phyloP scores from a whole-genome alignment of 2,329 filamentous ascomycete genomes.

The Westerdykella ornata region DNA sequence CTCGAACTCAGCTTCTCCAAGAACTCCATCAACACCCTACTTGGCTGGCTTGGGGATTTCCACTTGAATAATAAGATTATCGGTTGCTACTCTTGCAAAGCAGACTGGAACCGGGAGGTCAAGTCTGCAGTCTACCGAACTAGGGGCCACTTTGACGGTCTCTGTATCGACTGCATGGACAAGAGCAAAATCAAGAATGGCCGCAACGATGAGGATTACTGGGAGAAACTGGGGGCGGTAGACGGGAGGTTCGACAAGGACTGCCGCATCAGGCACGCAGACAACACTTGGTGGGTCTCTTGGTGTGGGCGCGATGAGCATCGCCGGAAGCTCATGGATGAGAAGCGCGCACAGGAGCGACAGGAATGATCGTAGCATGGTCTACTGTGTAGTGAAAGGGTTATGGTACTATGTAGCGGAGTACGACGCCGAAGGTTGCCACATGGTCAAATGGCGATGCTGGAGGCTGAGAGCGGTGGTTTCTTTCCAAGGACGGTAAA shows the following conservation, averaged over 20 bases:
- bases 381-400: too few species aligned
- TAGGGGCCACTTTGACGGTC: constrained; percentile 21
- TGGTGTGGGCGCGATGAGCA: constrained; percentile 18
- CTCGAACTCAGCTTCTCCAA: constrained; percentile 12
- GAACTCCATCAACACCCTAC: constrained; percentile 8
- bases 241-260: constrained; percentile 19
- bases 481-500: too few species aligned
- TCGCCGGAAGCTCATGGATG: constrained; percentile 11
- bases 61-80: background rate
- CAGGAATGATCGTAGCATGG: too few species aligned
- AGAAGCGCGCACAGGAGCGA: too few species aligned
- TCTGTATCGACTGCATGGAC: constrained; percentile 31
- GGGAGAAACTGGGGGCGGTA: constrained; percentile 9
- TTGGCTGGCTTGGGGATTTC: constrained; percentile 10
- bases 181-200: constrained; percentile 7
- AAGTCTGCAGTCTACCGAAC: background rate
- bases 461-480: too few species aligned
- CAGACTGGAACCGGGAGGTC: constrained; percentile 2
- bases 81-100: background rate
- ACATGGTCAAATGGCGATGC: too few species aligned
- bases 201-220: constrained; percentile 16
- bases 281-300: constrained; percentile 27
- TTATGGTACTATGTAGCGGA: too few species aligned
- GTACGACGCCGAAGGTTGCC: too few species aligned
- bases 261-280: constrained; percentile 21